These are phyloP conservation scores for Priceomyces fermenticarens DNA, from an alignment of 805 yeast genomes.

Conservation along the genomic window DNA sequence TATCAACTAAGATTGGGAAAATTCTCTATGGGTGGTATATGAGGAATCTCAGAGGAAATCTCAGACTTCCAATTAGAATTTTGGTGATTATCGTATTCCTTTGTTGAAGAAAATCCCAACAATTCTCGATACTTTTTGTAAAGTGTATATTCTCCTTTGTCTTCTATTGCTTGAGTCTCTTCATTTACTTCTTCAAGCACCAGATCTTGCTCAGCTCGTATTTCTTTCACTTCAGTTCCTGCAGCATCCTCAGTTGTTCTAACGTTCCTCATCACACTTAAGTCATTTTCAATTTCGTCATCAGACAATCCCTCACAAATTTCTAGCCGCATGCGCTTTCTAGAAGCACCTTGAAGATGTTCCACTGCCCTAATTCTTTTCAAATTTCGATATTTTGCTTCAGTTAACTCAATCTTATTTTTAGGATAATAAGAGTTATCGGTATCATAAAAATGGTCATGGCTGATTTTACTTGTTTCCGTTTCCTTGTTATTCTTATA, in stretches of 20 bases:
- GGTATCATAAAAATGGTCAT: conserved; percentile 18
- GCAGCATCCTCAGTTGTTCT: conserved; percentile 5
- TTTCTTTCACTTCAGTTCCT: conserved; percentile 7
- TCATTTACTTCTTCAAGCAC: conserved; percentile 6
- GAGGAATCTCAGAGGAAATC: conserved; percentile 5
- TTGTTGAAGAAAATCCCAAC: conserved; percentile 3
- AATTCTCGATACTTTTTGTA: conserved; percentile 10
- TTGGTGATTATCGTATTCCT: neutral
- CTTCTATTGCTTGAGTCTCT: conserved; percentile 5
- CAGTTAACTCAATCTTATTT: conserved; percentile 31
- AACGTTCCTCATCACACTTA: conserved; percentile 13
- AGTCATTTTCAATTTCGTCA: conserved; percentile 24
- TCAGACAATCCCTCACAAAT: conserved; percentile 19
- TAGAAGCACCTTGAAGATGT: neutral
- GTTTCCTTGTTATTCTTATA: conserved; percentile 7
- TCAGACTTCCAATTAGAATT: too few species aligned
- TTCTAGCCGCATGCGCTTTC: conserved; percentile 10
- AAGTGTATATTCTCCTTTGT: conserved; percentile 7
- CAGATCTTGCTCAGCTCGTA: conserved; percentile 9
- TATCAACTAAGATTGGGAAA: conserved; percentile 15
- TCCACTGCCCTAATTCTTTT: conserved; percentile 5
- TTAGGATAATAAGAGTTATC: conserved; percentile 22
- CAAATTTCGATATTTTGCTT: conserved; percentile 18
- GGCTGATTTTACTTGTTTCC: neutral
- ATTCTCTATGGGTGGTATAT: conserved; percentile 24